These are phyloP conservation scores for Pyrus bretschneideri DNA, from an alignment of 306 rosid species.

Conservation along the genomic window DNA sequence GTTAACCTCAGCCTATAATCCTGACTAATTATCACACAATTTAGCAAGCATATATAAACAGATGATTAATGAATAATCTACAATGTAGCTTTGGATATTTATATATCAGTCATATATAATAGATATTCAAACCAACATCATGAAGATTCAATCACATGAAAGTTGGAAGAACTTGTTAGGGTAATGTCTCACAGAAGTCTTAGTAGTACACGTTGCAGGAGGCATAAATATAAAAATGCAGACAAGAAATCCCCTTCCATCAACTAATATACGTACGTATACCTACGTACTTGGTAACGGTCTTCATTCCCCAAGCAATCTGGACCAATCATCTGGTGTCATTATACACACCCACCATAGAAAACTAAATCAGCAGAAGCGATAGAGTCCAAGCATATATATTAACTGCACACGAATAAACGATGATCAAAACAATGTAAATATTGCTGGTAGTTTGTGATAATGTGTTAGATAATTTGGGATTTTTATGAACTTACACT, in stretches of 20 bases:
- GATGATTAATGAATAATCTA: not conserved
- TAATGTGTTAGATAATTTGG: not conserved
- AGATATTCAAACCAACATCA: not conserved
- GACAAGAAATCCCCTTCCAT: constrained; percentile 1
- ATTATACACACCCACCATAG: constrained; percentile 5
- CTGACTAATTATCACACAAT: no score
- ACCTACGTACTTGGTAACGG: not conserved
- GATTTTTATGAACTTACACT: constrained; percentile 35
- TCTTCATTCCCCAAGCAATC: not conserved
- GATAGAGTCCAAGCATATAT: not conserved
- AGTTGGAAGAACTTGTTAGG: not conserved
- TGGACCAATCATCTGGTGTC: not conserved
- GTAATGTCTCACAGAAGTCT: not conserved
- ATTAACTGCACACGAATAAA: constrained; percentile 5
- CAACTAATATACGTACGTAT: not conserved
- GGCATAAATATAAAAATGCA: constrained; percentile 1
- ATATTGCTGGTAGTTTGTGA: not conserved
- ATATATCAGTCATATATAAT: not conserved
- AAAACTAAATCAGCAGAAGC: not conserved
- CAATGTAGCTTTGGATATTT: not conserved
- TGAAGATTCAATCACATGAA: not conserved
- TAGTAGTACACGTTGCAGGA: not conserved
- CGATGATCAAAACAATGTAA: not conserved
- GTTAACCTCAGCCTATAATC: constrained; percentile 2
- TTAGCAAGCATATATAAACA: not conserved